These are phyloP conservation scores for Ogataea trehalophila DNA, from an alignment of 805 yeast genomes.

Conservation along the genomic window DNA sequence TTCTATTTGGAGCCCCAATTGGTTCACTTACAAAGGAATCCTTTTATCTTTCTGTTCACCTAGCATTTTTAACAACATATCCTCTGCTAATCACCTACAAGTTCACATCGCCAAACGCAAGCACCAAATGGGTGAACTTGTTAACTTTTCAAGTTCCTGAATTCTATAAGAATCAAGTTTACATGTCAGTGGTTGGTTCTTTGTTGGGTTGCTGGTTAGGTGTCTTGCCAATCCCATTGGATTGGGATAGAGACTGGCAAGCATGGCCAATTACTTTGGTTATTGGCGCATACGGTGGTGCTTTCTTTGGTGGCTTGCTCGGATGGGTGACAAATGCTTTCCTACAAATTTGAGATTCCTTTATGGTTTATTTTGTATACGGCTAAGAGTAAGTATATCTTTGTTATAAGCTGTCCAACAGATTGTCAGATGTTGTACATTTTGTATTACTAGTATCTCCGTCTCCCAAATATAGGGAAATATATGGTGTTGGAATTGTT, in stretches of 20 bases:
- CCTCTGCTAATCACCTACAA: constrained; percentile 58
- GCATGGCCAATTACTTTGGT: constrained; percentile 88
- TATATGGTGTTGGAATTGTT: no score
- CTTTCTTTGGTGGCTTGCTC: constrained; percentile 45
- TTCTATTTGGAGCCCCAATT: constrained; percentile 81
- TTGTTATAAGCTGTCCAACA: no score
- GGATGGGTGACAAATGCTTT: constrained; percentile 12
- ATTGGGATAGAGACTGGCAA: constrained; percentile 99
- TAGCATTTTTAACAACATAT: constrained; percentile 53
- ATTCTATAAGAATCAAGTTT: constrained; percentile 30
- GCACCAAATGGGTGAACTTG: constrained; percentile 23
- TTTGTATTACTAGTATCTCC: no score
- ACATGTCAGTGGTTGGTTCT: constrained; percentile 37
- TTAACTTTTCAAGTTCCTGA: constrained; percentile 27
- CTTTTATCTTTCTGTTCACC: constrained; percentile 53
- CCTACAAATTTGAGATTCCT: not conserved
- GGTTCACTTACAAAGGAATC: constrained; percentile 50
- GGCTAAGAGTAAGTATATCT: not conserved
- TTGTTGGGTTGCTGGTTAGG: constrained; percentile 85
- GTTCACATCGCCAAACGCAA: constrained; percentile 31
- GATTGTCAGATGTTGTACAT: no score
- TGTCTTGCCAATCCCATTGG: constrained; percentile 88
- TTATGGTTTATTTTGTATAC: not conserved
- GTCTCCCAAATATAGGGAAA: no score
- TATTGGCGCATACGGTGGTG: constrained; percentile 74